A percentile compares a stretch with the other conserved stretches of the same genome.
Evolutionary conservation across 306 rosid species (phyloP).

Genomic region (Sphenostylis stenocarpa): DNA sequence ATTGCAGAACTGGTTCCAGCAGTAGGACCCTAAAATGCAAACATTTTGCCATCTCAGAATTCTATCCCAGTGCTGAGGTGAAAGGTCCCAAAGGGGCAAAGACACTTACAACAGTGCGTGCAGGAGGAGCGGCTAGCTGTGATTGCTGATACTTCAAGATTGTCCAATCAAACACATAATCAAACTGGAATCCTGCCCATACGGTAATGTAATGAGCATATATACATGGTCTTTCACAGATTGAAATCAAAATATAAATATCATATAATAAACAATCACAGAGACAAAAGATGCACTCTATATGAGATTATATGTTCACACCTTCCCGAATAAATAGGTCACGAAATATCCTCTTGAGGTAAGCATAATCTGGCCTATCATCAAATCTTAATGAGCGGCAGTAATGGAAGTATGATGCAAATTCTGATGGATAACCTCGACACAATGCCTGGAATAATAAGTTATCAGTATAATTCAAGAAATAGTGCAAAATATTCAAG

Average conservation of each 20-base stretch:
- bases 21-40: constrained; percentile 54
- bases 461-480: constrained; percentile 9
- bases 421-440: constrained; percentile 86
- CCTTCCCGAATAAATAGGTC: constrained; percentile 93
- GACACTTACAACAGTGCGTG: constrained; percentile 55
- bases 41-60: constrained; percentile 1
- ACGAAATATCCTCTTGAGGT: constrained; percentile 80
- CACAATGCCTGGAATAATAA: constrained; percentile 66
- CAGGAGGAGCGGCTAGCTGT: constrained; percentile 80
- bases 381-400: constrained; percentile 86
- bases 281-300: constrained; percentile 14
- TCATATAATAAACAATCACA: neutral
- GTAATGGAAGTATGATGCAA: constrained; percentile 87
- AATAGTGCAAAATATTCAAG: neutral
- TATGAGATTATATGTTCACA: constrained; percentile 20
- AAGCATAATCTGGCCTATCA: constrained; percentile 88
- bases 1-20: constrained; percentile 81
- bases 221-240: neutral
- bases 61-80: neutral
- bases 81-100: constrained; percentile 24
- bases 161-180: constrained; percentile 48
- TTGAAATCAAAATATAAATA: neutral
- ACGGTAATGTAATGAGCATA: constrained; percentile 25
- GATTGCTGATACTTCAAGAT: constrained; percentile 38
- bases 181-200: constrained; percentile 78